Percentiles rank a stretch among this genome's conserved stretches.
These are phyloP conservation scores for Noccaea caerulescens DNA, from an alignment of 345 rosid species.

Conservation along the genomic window DNA sequence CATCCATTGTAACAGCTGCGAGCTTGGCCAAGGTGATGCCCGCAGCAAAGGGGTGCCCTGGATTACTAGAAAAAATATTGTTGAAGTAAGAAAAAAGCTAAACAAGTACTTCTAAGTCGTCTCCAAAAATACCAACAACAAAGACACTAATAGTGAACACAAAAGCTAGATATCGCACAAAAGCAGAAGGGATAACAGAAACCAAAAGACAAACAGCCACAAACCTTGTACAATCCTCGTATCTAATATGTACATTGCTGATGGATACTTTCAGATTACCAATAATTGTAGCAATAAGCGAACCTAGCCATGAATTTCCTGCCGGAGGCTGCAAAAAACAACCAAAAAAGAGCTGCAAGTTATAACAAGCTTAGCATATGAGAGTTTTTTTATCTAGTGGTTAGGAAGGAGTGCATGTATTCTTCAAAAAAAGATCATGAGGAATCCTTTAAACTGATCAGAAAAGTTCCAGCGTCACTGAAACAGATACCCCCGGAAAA, in stretches of 20 bases:
- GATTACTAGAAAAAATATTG: slow-evolving; percentile 61
- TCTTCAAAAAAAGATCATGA: slow-evolving; percentile 29
- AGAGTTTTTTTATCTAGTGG: not conserved
- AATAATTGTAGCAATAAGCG: slow-evolving; percentile 87
- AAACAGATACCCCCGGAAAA: slow-evolving; percentile 9
- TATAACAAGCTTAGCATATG: slow-evolving; percentile 28
- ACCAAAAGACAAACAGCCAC: slow-evolving; percentile 34
- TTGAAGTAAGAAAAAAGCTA: slow-evolving; percentile 39
- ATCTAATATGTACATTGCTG: slow-evolving; percentile 97
- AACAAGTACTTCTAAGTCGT: slow-evolving; percentile 27
- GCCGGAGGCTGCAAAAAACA: slow-evolving; percentile 66
- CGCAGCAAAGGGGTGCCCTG: slow-evolving; percentile 84
- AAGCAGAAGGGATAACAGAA: slow-evolving; percentile 7
- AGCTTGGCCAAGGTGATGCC: slow-evolving; percentile 95
- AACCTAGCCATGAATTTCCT: slow-evolving; percentile 95
- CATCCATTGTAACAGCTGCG: slow-evolving; percentile 99
- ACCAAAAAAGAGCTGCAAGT: slow-evolving; percentile 36
- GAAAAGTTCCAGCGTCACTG: slow-evolving; percentile 27
- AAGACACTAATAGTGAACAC: slow-evolving; percentile 10
- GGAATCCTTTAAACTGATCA: slow-evolving; percentile 7
- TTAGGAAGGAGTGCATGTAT: slow-evolving; percentile 18
- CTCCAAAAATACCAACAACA: slow-evolving; percentile 23
- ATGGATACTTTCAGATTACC: slow-evolving; percentile 98
- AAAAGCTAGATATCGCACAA: slow-evolving; percentile 28
- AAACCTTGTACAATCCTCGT: slow-evolving; percentile 89